Evolutionary conservation across 2,329 filamentous ascomycete species (phyloP), one percentile per base, ranked within the genome.

Genomic region (Tolypocladium guangdongense): DNA sequence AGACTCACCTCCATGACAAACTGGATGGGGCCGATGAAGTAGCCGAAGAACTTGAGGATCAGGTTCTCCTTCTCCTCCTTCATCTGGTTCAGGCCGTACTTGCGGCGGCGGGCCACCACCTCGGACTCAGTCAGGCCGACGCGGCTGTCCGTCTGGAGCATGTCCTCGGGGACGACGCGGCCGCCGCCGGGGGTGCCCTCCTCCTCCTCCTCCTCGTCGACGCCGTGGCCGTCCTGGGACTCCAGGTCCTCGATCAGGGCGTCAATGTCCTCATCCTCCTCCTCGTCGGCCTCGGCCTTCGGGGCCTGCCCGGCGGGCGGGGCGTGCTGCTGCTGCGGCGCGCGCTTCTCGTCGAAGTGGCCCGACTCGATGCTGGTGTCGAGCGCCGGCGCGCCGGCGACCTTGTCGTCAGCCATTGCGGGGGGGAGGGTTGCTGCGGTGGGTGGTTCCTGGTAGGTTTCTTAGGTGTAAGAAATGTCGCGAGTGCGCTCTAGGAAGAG

Each of bases 31-130:
- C 90, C 90, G 53, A 93, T 76, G 70, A 95, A 95, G 75, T 88
- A 93, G 63, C 80, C 78, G 64, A 83, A 71, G 71, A 95, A 95
- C 77, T 95, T 93, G 64, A 93, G 78, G 56, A 91, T 71, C 55
- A 90, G 65, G 65, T 91, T 95, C 72, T 90, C 86, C 74, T 90
- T 90, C 75, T 92, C 87, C 73, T 95, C 88, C 73, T 88, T 90
- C 87, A 95, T 90, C 69, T 89, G 84, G 69, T 96, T 95, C 66
- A 88, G 77, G 68, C 90, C 90, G 68, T 84, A 88, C 69, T 87
- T 88, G 74, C 81, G 84, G 55, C 84, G 79, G 50, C 76, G 74
- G 50, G 74, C 65, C 35, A 73, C 57, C 50, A 90, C 88, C 72
- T 95, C 86, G 46, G 76, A 69, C 55, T 87, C 81, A 16, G 82